Percentiles rank a stretch among this genome's conserved stretches.
Evolutionary conservation across 495 filamentous ascomycete genomes (phyloP).

Genomic region (Achaetomiella virescens): DNA sequence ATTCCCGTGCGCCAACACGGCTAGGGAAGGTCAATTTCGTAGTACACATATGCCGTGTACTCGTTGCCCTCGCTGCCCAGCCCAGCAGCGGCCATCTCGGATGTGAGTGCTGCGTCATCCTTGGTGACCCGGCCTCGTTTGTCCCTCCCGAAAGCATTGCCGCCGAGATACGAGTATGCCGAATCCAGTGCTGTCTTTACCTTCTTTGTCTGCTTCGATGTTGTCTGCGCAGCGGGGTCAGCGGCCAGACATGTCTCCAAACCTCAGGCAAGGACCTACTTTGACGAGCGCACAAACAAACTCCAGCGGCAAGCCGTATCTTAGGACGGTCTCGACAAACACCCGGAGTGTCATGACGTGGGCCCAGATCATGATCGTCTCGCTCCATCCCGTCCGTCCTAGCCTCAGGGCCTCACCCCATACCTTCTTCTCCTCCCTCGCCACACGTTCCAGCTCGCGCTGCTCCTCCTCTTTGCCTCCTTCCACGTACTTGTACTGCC

Average conservation of each 20-base stretch:
- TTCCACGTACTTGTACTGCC: slow-evolving; percentile 88
- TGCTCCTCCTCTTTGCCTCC: slow-evolving; percentile 83
- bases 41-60: slow-evolving; percentile 95
- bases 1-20: not conserved
- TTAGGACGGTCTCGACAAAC: slow-evolving; percentile 92
- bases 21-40: slow-evolving; percentile 75
- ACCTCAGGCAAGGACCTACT: slow-evolving; percentile 49
- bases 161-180: slow-evolving; percentile 85
- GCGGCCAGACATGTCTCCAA: not conserved
- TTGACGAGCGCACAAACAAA: slow-evolving; percentile 78
- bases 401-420: slow-evolving; percentile 87
- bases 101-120: slow-evolving; percentile 69
- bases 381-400: slow-evolving; percentile 82
- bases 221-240: slow-evolving; percentile 56
- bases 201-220: slow-evolving; percentile 72
- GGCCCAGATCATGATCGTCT: slow-evolving; percentile 89
- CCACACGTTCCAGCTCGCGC: slow-evolving; percentile 72
- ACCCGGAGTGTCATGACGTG: slow-evolving; percentile 87
- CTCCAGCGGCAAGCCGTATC: slow-evolving; percentile 85
- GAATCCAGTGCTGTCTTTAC: slow-evolving; percentile 74
- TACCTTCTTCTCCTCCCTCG: slow-evolving; percentile 74
- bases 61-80: slow-evolving; percentile 62
- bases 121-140: slow-evolving; percentile 87
- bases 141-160: slow-evolving; percentile 89
- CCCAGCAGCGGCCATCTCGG: slow-evolving; percentile 69